A percentile compares a stretch with the other conserved stretches of the same genome.
phyloP scores from a whole-genome alignment of 345 rosid species.

The Eucalyptus viminalis region DNA sequence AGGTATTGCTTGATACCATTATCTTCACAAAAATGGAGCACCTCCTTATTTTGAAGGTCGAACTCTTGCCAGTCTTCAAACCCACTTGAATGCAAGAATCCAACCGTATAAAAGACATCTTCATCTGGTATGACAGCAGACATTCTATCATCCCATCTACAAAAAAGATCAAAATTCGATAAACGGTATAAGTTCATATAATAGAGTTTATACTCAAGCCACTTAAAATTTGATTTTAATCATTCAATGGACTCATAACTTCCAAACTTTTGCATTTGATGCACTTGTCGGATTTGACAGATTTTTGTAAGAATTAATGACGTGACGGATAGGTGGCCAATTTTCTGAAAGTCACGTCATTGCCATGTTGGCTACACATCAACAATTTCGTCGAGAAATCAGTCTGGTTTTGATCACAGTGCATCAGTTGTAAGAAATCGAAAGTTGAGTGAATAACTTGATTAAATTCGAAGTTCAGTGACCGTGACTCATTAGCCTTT shows the following conservation, averaged over 20 bases:
- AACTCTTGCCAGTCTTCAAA: not conserved
- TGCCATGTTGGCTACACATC: not conserved
- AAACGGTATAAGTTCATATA: not conserved
- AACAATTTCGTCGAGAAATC: not conserved
- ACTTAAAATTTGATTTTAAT: not conserved
- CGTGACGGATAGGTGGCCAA: not conserved
- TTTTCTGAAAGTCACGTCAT: not conserved
- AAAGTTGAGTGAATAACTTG: not conserved
- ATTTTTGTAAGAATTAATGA: not conserved
- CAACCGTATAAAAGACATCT: slow-evolving; percentile 3
- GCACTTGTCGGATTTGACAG: not conserved
- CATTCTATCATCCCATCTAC: slow-evolving; percentile 1
- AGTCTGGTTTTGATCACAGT: not conserved
- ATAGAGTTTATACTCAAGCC: not conserved
- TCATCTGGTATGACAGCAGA: not conserved
- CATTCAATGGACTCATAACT: not conserved
- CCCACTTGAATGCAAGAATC: slow-evolving; percentile 1
- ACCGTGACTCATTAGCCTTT: not conserved
- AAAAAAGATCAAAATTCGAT: not conserved
- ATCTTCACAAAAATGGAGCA: not conserved
- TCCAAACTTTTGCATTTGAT: not conserved
- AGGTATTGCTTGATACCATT: not conserved
- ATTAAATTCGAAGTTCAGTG: not conserved
- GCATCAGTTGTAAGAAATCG: not conserved
- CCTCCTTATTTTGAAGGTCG: not conserved